These are phyloP conservation scores for Pseudogymnoascus sp. DNA, from an alignment of 2,329 filamentous ascomycete species.

Conservation along the genomic window DNA sequence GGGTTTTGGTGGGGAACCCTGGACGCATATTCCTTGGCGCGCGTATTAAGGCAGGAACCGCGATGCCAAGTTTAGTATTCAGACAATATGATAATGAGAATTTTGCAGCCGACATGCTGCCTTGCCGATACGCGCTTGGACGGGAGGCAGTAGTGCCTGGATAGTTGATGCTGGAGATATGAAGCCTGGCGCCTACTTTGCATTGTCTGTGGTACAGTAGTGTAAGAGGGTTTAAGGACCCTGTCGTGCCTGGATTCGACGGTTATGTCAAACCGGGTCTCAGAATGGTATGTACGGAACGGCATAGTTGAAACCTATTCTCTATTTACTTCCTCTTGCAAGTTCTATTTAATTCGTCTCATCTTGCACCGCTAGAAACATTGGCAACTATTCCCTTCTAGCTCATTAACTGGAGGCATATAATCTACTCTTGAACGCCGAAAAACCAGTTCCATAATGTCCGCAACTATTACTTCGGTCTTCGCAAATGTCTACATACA, in stretches of 20 bases:
- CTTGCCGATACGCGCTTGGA: too few species aligned
- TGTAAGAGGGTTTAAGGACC: background rate
- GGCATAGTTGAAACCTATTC: background rate
- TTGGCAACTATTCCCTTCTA: background rate
- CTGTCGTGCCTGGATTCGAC: background rate
- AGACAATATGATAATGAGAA: background rate
- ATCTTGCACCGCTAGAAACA: background rate
- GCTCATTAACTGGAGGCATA: background rate
- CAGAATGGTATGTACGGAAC: background rate
- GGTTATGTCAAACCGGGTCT: background rate
- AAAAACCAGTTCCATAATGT: background rate
- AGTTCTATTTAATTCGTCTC: background rate
- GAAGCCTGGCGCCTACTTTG: background rate
- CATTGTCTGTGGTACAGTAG: background rate
- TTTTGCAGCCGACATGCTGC: background rate
- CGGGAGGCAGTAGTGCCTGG: background rate
- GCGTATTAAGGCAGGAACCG: background rate
- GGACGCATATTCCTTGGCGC: background rate
- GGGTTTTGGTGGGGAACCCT: background rate
- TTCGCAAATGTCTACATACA: background rate
- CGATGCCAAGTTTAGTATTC: background rate
- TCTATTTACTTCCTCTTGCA: background rate
- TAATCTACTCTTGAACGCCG: background rate
- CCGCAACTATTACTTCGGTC: background rate
- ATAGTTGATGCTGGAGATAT: background rate